A percentile compares a stretch with the other conserved stretches of the same genome.
These are phyloP conservation scores for Talaromyces sp. DNA, from an alignment of 2,329 filamentous ascomycete genomes.

Conservation along the genomic window DNA sequence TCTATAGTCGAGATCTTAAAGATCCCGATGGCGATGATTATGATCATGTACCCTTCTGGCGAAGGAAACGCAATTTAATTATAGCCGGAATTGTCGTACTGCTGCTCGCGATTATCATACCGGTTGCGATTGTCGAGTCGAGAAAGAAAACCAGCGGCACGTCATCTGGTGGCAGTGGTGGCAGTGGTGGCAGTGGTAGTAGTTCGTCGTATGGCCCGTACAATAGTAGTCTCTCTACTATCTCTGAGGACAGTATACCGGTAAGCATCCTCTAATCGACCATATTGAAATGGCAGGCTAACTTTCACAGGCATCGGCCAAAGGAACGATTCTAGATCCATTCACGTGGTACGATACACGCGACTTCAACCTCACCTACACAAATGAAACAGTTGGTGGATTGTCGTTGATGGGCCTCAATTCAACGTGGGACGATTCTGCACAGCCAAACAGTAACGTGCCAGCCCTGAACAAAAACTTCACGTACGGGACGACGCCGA, in stretches of 20 bases:
- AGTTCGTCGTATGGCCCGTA: conserved; percentile 27
- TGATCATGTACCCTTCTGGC: conserved; percentile 32
- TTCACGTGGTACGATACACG: conserved; percentile 87
- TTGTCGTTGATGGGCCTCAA: conserved; percentile 89
- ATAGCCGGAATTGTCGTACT: conserved; percentile 54
- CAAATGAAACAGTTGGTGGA: conserved; percentile 75
- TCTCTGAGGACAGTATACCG: conserved; percentile 59
- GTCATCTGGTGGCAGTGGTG: not conserved
- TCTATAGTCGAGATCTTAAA: conserved; percentile 18
- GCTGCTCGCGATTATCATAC: conserved; percentile 64
- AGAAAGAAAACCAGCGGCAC: conserved; percentile 52
- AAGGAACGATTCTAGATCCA: conserved; percentile 78
- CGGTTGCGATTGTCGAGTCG: conserved; percentile 63
- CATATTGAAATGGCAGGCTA: conserved; percentile 4
- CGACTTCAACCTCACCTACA: conserved; percentile 94
- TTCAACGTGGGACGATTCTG: conserved; percentile 79
- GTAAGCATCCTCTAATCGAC: conserved; percentile 26
- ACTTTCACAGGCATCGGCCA: conserved; percentile 51
- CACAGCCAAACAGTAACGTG: conserved; percentile 72
- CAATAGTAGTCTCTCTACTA: conserved; percentile 51
- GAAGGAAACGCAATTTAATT: conserved; percentile 51
- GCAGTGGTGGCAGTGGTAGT: conserved; percentile 21
- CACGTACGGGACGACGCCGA: conserved; percentile 74
- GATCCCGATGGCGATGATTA: conserved; percentile 28
- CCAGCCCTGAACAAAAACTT: conserved; percentile 73